Conservation (phyloP, 2,329 filamentous ascomycete species). For the Arthroderma sp. region DNA sequence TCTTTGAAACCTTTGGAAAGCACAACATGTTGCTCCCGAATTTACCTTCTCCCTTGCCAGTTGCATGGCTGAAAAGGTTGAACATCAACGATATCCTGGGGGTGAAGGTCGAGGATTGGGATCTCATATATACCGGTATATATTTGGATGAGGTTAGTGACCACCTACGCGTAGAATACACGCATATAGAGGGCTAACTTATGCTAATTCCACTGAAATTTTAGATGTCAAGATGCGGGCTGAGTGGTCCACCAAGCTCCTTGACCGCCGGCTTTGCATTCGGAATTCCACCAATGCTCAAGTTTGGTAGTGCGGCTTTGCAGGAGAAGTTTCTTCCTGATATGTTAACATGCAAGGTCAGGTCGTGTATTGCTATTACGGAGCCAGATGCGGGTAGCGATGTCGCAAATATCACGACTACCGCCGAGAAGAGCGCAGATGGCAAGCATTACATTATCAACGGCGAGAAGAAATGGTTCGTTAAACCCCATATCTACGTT, state of each 20-base stretch:
- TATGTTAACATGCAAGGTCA: conserved; percentile 52
- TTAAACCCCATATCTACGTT: neutral
- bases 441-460: conserved; percentile 60
- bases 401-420: conserved; percentile 60
- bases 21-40: conserved; percentile 60
- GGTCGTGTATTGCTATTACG: conserved; percentile 65
- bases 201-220: neutral
- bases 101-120: conserved; percentile 60
- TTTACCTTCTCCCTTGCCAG: conserved; percentile 56
- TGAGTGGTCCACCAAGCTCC: conserved; percentile 51
- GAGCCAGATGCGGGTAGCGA: conserved; percentile 64
- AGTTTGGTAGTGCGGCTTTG: conserved; percentile 51
- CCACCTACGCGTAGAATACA: neutral
- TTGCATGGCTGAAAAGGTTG: conserved; percentile 52
- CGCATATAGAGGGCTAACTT: neutral
- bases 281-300: conserved; percentile 58
- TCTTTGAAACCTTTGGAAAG: conserved; percentile 53
- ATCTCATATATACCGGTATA: conserved; percentile 58
- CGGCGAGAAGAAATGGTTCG: conserved; percentile 62
- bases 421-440: conserved; percentile 49
- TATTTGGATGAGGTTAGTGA: conserved; percentile 51
- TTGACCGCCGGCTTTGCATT: conserved; percentile 62
- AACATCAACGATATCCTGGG: conserved; percentile 57
- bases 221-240: conserved; percentile 52
- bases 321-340: conserved; percentile 58